Evolutionary conservation across 805 yeast genomes (phyloP).

Genomic region (Zygotorulaspora chibaensis): DNA sequence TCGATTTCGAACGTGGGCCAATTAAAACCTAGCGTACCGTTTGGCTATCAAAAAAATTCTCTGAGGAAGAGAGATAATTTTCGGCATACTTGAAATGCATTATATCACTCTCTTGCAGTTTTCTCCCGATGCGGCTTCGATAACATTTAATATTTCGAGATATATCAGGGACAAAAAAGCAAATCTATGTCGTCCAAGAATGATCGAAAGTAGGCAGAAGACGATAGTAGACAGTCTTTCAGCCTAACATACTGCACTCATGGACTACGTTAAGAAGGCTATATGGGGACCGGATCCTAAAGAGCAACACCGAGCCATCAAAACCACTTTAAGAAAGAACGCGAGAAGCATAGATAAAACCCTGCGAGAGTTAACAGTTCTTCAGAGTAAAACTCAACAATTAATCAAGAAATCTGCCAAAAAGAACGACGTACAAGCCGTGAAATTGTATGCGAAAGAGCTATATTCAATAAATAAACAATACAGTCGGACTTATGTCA

Average conservation of each 20-base stretch:
- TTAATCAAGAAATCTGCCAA: conserved; percentile 72
- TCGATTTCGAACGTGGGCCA: no score
- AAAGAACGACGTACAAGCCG: conserved; percentile 70
- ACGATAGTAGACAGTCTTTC: neutral
- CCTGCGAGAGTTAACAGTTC: conserved; percentile 51
- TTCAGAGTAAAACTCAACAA: conserved; percentile 73
- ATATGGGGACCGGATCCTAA: conserved; percentile 97
- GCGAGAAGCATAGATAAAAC: conserved; percentile 74
- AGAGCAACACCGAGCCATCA: conserved; percentile 77
- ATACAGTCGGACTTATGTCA: conserved; percentile 64
- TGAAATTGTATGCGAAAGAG: conserved; percentile 78
- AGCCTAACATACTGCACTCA: conserved; percentile 25
- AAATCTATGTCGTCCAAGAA: neutral
- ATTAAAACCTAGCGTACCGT: no score
- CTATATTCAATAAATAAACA: conserved; percentile 69
- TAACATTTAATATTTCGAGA: neutral
- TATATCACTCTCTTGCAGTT: no score
- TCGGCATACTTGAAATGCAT: no score
- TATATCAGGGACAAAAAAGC: neutral
- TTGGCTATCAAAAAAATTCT: no score
- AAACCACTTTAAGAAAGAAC: conserved; percentile 74
- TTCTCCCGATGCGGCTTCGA: neutral
- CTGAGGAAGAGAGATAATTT: no score
- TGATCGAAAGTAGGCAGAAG: neutral
- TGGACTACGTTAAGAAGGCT: conserved; percentile 82